Percentiles rank a stretch among this genome's conserved stretches.
phyloP scores from a whole-genome alignment of 2,329 filamentous ascomycete species.

The Colletotrichum neosansevieriae region DNA sequence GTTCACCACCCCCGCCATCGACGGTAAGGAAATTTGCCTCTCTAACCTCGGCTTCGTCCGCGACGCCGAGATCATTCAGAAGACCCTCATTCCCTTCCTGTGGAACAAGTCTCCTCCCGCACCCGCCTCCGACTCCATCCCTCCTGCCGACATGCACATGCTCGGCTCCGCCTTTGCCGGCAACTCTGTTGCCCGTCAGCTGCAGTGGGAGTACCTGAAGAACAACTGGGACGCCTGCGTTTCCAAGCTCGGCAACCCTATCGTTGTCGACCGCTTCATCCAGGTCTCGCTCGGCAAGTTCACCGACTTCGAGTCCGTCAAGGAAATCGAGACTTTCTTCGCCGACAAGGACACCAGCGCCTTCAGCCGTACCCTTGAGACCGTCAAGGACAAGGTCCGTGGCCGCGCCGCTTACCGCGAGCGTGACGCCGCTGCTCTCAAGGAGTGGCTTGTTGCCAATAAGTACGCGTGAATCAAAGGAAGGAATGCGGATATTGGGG shows the following conservation, averaged over 20 bases:
- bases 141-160: slow-evolving; percentile 88
- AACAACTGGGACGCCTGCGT: slow-evolving; percentile 82
- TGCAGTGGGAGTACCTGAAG: slow-evolving; percentile 89
- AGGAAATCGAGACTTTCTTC: slow-evolving; percentile 89
- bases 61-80: slow-evolving; percentile 73
- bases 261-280: slow-evolving; percentile 91
- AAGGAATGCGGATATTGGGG: background rate
- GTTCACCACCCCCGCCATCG: slow-evolving; percentile 83
- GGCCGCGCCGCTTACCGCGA: slow-evolving; percentile 85
- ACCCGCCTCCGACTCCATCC: slow-evolving; percentile 71
- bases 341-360: slow-evolving; percentile 84
- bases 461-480: slow-evolving; percentile 50
- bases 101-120: slow-evolving; percentile 72
- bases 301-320: slow-evolving; percentile 74
- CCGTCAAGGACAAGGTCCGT: slow-evolving; percentile 87
- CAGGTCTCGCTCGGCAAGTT: slow-evolving; percentile 84
- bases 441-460: slow-evolving; percentile 80
- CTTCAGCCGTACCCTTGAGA: slow-evolving; percentile 87
- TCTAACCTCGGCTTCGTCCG: slow-evolving; percentile 80
- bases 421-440: slow-evolving; percentile 78
- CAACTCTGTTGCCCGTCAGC: slow-evolving; percentile 78
- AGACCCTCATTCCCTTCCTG: slow-evolving; percentile 80
- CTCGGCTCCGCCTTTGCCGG: slow-evolving; percentile 78
- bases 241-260: slow-evolving; percentile 81
- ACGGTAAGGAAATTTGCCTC: slow-evolving; percentile 90